phyloP scores from a whole-genome alignment of 2,329 filamentous ascomycete species.

The Hypoxylon sp. region DNA sequence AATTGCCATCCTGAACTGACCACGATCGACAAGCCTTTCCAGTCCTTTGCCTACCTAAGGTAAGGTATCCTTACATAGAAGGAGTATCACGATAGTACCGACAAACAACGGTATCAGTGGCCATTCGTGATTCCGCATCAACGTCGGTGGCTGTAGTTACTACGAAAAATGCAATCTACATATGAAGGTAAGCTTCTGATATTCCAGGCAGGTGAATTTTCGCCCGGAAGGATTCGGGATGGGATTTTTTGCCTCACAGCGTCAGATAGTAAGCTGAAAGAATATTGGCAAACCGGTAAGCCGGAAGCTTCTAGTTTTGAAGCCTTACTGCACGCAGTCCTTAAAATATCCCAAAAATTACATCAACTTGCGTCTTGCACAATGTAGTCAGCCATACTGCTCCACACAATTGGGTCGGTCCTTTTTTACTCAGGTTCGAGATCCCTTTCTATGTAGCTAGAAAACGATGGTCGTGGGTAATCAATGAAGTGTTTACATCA shows the following conservation, averaged over 20 bases:
- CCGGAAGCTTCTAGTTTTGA: conserved; percentile 25
- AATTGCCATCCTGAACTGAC: conserved; percentile 37
- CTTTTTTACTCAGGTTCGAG: conserved; percentile 24
- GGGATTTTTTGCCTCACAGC: conserved; percentile 11
- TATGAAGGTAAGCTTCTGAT: not conserved
- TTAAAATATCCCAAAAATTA: conserved; percentile 40
- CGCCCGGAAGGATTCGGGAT: conserved; percentile 9
- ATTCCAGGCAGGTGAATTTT: not conserved
- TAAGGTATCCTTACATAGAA: too few relatives aligned
- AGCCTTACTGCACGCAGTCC: conserved; percentile 35
- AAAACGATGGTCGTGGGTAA: not conserved
- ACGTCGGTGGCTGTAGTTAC: not conserved
- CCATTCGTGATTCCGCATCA: conserved; percentile 2
- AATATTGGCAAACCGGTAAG: conserved; percentile 7
- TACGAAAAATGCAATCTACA: not conserved
- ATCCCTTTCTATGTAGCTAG: not conserved
- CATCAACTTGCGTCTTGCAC: conserved; percentile 40
- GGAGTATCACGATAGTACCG: conserved; percentile 22
- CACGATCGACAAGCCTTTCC: conserved; percentile 44
- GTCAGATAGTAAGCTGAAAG: conserved; percentile 7
- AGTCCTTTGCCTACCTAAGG: conserved; percentile 15
- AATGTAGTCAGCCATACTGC: conserved; percentile 32
- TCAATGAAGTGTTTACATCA: not conserved
- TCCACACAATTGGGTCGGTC: conserved; percentile 24
- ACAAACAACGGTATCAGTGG: conserved; percentile 19